A percentile compares a stretch with the other conserved stretches of the same genome.
These are phyloP conservation scores for Apiospora hydei DNA, from an alignment of 2,329 filamentous ascomycete species.

Conservation along the genomic window DNA sequence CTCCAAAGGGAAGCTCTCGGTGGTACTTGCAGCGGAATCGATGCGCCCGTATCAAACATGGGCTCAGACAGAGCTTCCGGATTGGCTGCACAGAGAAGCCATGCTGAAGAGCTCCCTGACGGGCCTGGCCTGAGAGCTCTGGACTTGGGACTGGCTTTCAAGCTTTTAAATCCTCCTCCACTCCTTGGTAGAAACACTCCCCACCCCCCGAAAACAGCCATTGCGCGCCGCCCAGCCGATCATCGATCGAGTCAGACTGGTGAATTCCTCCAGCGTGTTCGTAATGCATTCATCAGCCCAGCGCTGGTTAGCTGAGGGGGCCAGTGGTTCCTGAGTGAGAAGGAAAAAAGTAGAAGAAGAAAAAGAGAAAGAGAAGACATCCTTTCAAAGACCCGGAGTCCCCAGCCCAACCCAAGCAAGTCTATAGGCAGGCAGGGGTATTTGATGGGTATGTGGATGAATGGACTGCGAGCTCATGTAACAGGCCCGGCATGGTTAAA, in stretches of 20 bases:
- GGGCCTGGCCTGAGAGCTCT: constrained; percentile 2
- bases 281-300: constrained; percentile 26
- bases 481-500: constrained; percentile 8
- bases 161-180: constrained; percentile 8
- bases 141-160: background rate
- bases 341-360: background rate
- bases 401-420: background rate
- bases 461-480: background rate
- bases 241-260: constrained; percentile 41
- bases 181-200: constrained; percentile 6
- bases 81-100: background rate
- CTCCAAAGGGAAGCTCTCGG: constrained; percentile 5
- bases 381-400: background rate
- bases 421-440: constrained; percentile 8
- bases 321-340: background rate
- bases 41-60: constrained; percentile 19
- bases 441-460: background rate
- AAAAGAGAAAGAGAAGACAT: background rate
- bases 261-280: constrained; percentile 19
- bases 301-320: constrained; percentile 30
- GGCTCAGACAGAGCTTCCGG: constrained; percentile 13
- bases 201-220: constrained; percentile 3
- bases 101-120: background rate
- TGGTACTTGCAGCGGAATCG: constrained; percentile 12
- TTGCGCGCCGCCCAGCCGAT: constrained; percentile 24